phyloP scores from a whole-genome alignment of 345 rosid species.

The Eucalyptus leucophloia region DNA sequence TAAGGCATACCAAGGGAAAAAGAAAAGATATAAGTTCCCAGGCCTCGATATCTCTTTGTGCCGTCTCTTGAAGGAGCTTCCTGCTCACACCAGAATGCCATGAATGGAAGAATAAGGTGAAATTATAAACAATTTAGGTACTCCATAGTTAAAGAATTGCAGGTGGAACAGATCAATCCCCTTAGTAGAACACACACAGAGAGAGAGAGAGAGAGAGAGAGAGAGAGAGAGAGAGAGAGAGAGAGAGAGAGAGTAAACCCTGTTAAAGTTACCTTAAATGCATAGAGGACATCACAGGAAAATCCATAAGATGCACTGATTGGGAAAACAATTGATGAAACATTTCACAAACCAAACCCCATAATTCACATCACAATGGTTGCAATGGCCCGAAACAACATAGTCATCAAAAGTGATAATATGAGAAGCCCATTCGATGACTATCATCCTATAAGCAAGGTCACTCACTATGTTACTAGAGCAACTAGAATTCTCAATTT shows the following conservation, averaged over 20 bases:
- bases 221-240: neutral
- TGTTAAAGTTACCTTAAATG: neutral
- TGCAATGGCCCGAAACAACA: slow-evolving; percentile 86
- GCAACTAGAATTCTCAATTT: neutral
- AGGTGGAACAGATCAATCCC: neutral
- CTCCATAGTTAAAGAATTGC: neutral
- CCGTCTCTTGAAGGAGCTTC: slow-evolving; percentile 23
- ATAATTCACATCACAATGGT: slow-evolving; percentile 58
- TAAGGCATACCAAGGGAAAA: neutral
- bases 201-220: neutral
- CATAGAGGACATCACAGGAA: neutral
- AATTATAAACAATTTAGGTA: neutral
- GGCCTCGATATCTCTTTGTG: slow-evolving; percentile 41
- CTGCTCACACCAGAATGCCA: slow-evolving; percentile 17
- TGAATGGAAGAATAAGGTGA: neutral
- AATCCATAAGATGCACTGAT: neutral
- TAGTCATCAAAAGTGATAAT: slow-evolving; percentile 64
- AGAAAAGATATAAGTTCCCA: slow-evolving; percentile 64
- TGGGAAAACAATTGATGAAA: neutral
- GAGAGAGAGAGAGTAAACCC: neutral
- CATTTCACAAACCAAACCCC: slow-evolving; percentile 44
- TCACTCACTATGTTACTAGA: neutral
- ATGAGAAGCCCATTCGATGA: slow-evolving; percentile 3
- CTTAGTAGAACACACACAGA: neutral
- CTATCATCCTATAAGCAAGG: neutral